Base-by-base conservation (phyloP, 2,329 filamentous ascomycete species). In the Colletotrichum shisoi region DNA sequence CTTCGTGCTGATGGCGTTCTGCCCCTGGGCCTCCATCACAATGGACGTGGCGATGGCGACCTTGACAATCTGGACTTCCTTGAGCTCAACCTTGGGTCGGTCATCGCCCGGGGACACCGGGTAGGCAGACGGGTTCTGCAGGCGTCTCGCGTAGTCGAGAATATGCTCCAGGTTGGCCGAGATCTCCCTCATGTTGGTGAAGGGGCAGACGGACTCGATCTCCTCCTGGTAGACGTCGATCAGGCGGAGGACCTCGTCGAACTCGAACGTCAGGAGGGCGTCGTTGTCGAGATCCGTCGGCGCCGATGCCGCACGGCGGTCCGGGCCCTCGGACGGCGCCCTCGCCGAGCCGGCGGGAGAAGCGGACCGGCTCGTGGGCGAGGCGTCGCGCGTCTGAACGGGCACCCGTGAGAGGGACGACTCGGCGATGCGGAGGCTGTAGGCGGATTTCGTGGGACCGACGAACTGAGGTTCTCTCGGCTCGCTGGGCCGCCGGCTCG, bases 191-290 rank as follows among this genome's bases (percentile, higher is more conserved):
- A 72, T 76, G 15, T 77, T 74, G 2, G 75, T 72, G 39, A 76
- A 79, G 0, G 77, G 77, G 40, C 79, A 78, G 0, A 79, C 73
- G 0, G 74, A 74, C 24, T 79, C 79, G 24, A 79, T 74, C 48
- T 80, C 79, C 45, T 81, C 79, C n/a, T 77, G 74, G 31, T 77
- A 80, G 4, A 77, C 74, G 8, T 74, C 71, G n/a, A 79, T 68
- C 37, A 79, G 73, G 34, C 77, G 70, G 0, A 71, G 62, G 0
- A 78, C 46, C n/a, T 79, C 77, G 0, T 67, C 69, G 0, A 71
- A 59, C 1, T 56, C 56, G 3, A 69, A 48, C 1, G 57, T 56
- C 42, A 68, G n/a, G 1, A 69, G 61, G 11, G 56, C 48, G 34
- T 31, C 27, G 7, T 31, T 31, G 27, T 68, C 65, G 5, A 58